These are phyloP conservation scores for Cercospora sp. DNA, from an alignment of 2,329 filamentous ascomycete species.

Conservation along the genomic window DNA sequence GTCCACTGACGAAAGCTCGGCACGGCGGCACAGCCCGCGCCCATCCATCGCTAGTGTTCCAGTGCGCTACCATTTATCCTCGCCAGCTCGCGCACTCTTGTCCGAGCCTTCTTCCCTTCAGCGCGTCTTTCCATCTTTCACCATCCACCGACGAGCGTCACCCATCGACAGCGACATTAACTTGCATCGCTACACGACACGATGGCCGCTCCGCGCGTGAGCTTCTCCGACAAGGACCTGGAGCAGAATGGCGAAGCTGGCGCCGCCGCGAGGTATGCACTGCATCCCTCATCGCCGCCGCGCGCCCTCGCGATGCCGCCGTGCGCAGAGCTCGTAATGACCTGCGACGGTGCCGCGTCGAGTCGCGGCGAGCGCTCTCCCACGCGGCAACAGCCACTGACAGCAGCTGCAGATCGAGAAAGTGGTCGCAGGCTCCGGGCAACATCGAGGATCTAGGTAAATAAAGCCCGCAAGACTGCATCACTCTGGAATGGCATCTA, in stretches of 20 bases:
- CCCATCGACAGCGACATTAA: conserved; percentile 33
- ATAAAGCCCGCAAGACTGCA: conserved; percentile 1
- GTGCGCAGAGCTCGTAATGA: not conserved
- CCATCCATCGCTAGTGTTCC: conserved; percentile 12
- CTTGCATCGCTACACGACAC: conserved; percentile 34
- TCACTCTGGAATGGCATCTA: conserved; percentile 21
- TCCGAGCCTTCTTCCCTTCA: conserved; percentile 20
- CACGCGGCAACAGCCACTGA: conserved; percentile 20
- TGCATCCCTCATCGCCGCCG: conserved; percentile 1
- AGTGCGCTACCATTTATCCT: conserved; percentile 8
- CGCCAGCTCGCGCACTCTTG: conserved; percentile 8
- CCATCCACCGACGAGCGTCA: conserved; percentile 14
- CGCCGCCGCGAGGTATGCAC: conserved; percentile 23
- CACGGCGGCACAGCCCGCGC: conserved; percentile 25
- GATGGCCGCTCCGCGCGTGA: conserved; percentile 43
- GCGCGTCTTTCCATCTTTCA: conserved; percentile 19
- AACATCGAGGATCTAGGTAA: conserved; percentile 46
- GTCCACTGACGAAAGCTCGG: conserved; percentile 24
- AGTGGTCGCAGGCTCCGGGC: conserved; percentile 43
- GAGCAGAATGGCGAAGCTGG: conserved; percentile 40
- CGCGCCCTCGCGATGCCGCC: not conserved
- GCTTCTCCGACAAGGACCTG: conserved; percentile 43
- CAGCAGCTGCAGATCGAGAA: conserved; percentile 36
- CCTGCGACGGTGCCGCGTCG: not conserved
- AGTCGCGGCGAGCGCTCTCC: not conserved